Evolutionary conservation across 2,329 filamentous ascomycete genomes (phyloP), one percentile per base, ranked within the genome.

Genomic region (Claviceps pazoutovae): DNA sequence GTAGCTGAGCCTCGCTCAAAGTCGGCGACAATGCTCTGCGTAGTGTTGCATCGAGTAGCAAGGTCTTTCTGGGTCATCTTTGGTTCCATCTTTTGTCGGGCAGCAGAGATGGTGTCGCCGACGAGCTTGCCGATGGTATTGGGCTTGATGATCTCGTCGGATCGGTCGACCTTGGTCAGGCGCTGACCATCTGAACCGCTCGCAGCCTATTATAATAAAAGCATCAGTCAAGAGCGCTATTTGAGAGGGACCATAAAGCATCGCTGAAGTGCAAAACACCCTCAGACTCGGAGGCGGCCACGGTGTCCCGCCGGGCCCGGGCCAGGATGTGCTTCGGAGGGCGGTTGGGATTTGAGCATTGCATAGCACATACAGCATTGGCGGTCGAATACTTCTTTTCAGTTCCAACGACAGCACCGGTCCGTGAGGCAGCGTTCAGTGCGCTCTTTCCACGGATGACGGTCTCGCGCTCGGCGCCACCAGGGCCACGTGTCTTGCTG

Each of bases 141-240:
- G 65, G 89, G 90, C 75, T 95, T 95, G 72, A 97, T 84, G 72
- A 96, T 95, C 68, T 96, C 93, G 75, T 97, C 90, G 67, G 83
- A 84, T 60, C 91, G 90, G 77, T 97, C 93, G 69, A 98, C 90
- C 76, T 97, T 96, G 60, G 93, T 97, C 58, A 97, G 78, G 66
- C 88, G 90, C 74, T 98, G 93, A 61, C 93, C 93, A 72, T 97
- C 91, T 59, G 61, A 60, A 50, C 59, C 56, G 23, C 57, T 54
- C 17, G 59, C 56, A 17, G 55, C 34, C 67, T 69, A 39, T 49
- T 30, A 34, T 14, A 26, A 21, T 14, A 6, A 26, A 34, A 49
- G 21, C 48, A 50, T 64, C 44, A 66, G 54, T 21, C 42, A 26
- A 11, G 21, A 21, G 14, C 21, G 19, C 23, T 14, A 1, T 30